Base-by-base conservation (phyloP, 352 stramenopile genomes). In the Globisporangium camurandrum region DNA sequence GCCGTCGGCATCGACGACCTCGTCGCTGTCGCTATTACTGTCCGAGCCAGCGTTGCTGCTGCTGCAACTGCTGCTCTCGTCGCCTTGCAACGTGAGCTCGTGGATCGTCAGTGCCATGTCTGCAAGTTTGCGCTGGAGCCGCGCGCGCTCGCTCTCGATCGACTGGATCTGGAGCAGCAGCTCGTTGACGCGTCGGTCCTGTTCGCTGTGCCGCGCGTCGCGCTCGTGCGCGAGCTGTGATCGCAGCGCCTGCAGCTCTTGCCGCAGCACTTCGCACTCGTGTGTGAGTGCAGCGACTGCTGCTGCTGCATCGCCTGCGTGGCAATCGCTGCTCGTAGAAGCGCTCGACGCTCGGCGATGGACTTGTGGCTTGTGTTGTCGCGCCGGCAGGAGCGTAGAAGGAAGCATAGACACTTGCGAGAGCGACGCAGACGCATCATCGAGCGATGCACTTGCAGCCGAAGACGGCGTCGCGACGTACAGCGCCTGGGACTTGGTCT, bases 21-120 rank as follows among this genome's bases (percentile, higher is more conserved):
- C 8, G 42, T 54, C 10, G 65, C 60, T 17, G 39, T 14, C 39
- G 16, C n/a, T 27, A 12, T 19, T 31, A 16, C n/a, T 27, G 3
- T 23, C 31, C n/a, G n/a, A n/a, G n/a, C n/a, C n/a, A n/a, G n/a
- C n/a, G 7, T 54, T 16, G 20, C 19, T 37, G 6, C 23, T 20
- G 26, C 43, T 51, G 34, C 42, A 40, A 19, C 86, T 75, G 12
- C 31, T 33, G 20, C 36, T 51, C 19, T 44, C 41, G 19, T 88
- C 77, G 46, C 86, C 78, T 61, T 90, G 73, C 7, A 90, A 57
- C 1, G 78, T 90, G 23, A 90, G 64, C 49, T 90, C 78, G 36
- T 90, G 78, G 49, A 90, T 86, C 9, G 78, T 90, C 31, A 86
- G 49, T 4, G 78, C 75, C 55, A 86, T 71, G 23, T 86, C 73